Percentiles rank a stretch among this genome's conserved stretches.
phyloP scores from a whole-genome alignment of 352 stramenopile genomes.

The Phytophthora constricta region DNA sequence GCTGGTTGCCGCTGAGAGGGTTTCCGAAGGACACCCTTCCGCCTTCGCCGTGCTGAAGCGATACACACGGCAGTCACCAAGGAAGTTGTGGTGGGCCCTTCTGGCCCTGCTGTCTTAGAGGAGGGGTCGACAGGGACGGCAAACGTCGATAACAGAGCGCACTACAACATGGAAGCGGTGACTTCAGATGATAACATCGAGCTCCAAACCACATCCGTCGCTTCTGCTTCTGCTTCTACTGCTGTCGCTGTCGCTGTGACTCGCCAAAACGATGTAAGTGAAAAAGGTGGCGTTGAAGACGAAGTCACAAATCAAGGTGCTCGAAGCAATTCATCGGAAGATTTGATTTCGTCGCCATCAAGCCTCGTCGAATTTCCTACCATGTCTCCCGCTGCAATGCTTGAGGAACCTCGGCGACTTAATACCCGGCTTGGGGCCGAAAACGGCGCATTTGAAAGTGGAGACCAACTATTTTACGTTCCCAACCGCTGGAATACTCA shows the following conservation, averaged over 20 bases:
- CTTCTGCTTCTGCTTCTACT: too few species aligned
- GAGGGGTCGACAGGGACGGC: background rate
- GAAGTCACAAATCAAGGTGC: too few species aligned
- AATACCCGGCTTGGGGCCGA: too few species aligned
- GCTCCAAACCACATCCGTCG: too few species aligned
- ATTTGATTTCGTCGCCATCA: too few species aligned
- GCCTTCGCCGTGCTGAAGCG: background rate
- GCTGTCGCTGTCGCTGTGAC: too few species aligned
- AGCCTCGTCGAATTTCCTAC: background rate
- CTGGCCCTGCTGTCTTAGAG: background rate
- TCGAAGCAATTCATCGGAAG: too few species aligned
- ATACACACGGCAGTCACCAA: background rate
- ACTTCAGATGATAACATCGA: too few species aligned
- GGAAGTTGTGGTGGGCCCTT: background rate
- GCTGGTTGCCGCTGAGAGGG: background rate
- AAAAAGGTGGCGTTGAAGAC: too few species aligned
- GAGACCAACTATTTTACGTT: background rate
- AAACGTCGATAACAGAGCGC: background rate
- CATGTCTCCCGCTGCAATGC: background rate
- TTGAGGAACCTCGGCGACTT: too few species aligned
- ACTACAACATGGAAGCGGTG: too few species aligned
- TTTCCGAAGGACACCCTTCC: background rate
- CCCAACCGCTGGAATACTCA: background rate
- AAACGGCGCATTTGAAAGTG: background rate
- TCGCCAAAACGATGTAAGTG: too few species aligned